phyloP scores from a whole-genome alignment of 345 rosid genomes.

The Populus pruinosa region DNA sequence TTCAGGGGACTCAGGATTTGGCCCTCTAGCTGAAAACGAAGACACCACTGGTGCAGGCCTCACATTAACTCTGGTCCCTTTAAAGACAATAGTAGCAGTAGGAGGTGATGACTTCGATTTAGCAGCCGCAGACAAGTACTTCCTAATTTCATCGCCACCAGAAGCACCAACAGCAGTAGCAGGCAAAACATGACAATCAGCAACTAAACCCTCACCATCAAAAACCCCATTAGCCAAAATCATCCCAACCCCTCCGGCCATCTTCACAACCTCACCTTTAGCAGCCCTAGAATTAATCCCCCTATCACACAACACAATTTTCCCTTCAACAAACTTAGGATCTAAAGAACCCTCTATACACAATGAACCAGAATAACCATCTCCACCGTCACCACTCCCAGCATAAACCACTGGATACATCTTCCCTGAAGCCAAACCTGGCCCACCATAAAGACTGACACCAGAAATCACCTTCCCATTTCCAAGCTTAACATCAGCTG shows the following conservation, averaged over 20 bases:
- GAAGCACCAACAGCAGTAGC: constrained; percentile 28
- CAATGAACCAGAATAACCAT: constrained; percentile 29
- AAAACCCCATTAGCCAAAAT: constrained; percentile 32
- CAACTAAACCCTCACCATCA: constrained; percentile 36
- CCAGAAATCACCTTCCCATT: constrained; percentile 27
- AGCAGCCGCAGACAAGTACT: constrained; percentile 17
- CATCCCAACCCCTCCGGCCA: constrained; percentile 33
- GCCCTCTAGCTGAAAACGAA: constrained; percentile 34
- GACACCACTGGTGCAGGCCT: constrained; percentile 33
- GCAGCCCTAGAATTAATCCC: constrained; percentile 31
- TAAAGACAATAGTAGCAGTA: constrained; percentile 23
- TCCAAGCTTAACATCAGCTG: constrained; percentile 31
- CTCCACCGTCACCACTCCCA: constrained; percentile 21
- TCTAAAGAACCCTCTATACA: constrained; percentile 32
- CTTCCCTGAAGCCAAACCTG: constrained; percentile 21
- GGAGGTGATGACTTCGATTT: constrained; percentile 23
- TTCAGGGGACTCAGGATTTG: constrained; percentile 31
- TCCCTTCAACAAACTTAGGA: constrained; percentile 21
- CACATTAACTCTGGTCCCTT: constrained; percentile 24
- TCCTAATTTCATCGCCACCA: constrained; percentile 28
- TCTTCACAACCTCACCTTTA: constrained; percentile 33
- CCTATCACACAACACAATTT: constrained; percentile 30
- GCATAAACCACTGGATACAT: constrained; percentile 23
- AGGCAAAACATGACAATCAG: constrained; percentile 34
- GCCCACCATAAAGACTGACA: constrained; percentile 29